Conservation (phyloP, 2,329 filamentous ascomycete species). For the Colletotrichum karsti region DNA sequence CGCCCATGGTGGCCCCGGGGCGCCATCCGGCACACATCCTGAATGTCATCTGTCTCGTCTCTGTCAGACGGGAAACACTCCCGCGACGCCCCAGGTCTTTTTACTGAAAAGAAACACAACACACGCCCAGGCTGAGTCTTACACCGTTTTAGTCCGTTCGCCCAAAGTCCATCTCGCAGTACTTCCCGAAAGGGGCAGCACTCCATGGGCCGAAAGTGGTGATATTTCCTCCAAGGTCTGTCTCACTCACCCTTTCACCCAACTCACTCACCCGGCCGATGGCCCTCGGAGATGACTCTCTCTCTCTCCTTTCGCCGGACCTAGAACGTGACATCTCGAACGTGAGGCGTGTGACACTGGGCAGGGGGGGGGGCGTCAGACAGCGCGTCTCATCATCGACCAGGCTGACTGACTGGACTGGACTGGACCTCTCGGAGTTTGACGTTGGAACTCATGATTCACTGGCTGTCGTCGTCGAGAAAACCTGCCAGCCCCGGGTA, state of each 20-base stretch:
- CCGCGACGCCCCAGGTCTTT: not conserved
- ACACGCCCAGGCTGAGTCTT: not conserved
- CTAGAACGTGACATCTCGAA: not conserved
- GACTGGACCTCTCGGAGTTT: too few relatives aligned
- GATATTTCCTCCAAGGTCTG: not conserved
- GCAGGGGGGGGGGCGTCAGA: not conserved
- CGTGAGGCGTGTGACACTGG: not conserved
- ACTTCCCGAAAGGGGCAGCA: not conserved
- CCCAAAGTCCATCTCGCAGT: not conserved
- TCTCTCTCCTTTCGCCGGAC: not conserved
- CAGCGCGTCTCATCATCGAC: not conserved
- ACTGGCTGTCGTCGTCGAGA: not conserved
- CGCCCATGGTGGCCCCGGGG: not conserved
- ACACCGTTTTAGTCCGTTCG: too few relatives aligned
- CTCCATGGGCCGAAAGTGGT: not conserved
- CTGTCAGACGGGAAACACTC: not conserved
- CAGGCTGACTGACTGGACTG: not conserved
- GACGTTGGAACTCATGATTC: not conserved
- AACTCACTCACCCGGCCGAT: not conserved
- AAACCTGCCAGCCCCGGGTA: not conserved
- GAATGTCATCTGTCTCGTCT: not conserved
- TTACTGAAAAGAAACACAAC: not conserved
- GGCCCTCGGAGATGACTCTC: not conserved
- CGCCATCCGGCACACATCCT: not conserved
- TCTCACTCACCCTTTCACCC: not conserved